phyloP scores from a whole-genome alignment of 805 yeast species.

The Candida ortonii region DNA sequence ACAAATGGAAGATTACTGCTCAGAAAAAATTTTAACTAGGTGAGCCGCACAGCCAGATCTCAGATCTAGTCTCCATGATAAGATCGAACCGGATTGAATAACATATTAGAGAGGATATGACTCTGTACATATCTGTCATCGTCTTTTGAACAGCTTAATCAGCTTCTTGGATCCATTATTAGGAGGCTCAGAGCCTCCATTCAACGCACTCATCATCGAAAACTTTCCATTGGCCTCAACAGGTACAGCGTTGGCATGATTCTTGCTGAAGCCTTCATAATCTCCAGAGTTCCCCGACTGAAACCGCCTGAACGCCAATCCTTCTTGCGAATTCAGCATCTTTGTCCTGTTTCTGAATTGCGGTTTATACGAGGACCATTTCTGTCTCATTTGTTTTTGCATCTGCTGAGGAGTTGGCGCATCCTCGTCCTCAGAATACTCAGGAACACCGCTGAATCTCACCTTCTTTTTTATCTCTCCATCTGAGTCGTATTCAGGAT shows the following conservation, averaged over 20 bases:
- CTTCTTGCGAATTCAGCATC: constrained; percentile 35
- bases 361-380: constrained; percentile 34
- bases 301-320: constrained; percentile 33
- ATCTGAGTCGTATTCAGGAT: constrained; percentile 10
- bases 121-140: constrained; percentile 8
- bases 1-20: too few species aligned
- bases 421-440: constrained; percentile 51
- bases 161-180: constrained; percentile 17
- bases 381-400: constrained; percentile 35
- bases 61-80: background rate
- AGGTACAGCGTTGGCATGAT: constrained; percentile 16
- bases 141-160: constrained; percentile 30
- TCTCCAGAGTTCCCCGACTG: constrained; percentile 18
- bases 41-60: constrained; percentile 7
- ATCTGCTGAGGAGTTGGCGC: constrained; percentile 44
- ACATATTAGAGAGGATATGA: constrained; percentile 6
- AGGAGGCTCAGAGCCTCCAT: constrained; percentile 6
- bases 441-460: constrained; percentile 51
- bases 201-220: constrained; percentile 32
- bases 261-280: constrained; percentile 25
- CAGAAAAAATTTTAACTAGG: constrained; percentile 1
- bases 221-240: constrained; percentile 28
- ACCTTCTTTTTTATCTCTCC: constrained; percentile 40
- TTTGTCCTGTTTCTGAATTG: constrained; percentile 30
- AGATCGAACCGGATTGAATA: too few species aligned